Base-by-base conservation (phyloP, 2,329 filamentous ascomycete species). In the Fusarium sp. region DNA sequence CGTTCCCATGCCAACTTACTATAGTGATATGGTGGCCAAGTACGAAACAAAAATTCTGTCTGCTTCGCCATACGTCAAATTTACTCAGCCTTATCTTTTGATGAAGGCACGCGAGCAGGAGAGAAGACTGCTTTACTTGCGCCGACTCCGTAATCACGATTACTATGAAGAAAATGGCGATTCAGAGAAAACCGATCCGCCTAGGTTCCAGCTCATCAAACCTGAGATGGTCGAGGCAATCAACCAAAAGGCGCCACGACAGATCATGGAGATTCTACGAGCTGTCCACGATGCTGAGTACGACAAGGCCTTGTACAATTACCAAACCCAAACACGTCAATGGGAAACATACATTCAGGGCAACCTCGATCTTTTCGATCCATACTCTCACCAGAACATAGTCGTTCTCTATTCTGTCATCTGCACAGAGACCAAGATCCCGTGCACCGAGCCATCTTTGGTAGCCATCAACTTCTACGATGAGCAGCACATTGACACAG, bases 271-370 rank as follows among this genome's bases (percentile, higher is more conserved):
- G 73, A 93, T 98, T 49, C 82, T 99, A 8, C 94, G 96, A 77
- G 96, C 96, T 23, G 94, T 97, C 13, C 94, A 98, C 78, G 93
- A 97, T 76, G 94, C 94, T 3, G 96, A 99, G 78, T 97, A 98
- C 73, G 94, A 99, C 77, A 97, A 96, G 79, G 94, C 95, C 2
- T 82, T 97, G 34, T 93, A 97, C 79, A 94, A 94, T 72, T 99
- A 98, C 76, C 89, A 94, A 77, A 97, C 93, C 0, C 95, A 98
- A 77, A 97, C 94, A 58, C 89, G 93, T 31, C 94, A 97, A 72
- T 99, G 96, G 96, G 96, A 99, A 77, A 92, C 93, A 30, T 97
- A 97, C 74, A 91, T 97, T 23, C 90, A 95, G 51, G 93, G 93
- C 15, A 97, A 96, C 71, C 83, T 92, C 33, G 92, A 97, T 74